Conservation (phyloP, 208 protist species). For the Trypanosoma cruzi region DNA sequence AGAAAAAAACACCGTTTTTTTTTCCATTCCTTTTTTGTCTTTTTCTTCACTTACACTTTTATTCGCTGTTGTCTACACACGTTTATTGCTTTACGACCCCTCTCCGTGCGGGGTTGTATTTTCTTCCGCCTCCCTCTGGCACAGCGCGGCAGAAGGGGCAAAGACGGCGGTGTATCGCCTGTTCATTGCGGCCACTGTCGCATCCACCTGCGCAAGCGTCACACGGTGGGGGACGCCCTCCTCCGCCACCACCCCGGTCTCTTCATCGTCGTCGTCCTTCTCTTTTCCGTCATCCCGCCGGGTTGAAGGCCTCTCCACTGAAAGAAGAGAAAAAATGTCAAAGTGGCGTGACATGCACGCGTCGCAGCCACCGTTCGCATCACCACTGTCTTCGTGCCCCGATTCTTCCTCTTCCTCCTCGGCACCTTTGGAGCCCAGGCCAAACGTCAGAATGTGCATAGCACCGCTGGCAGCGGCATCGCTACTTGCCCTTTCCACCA, state of each 20-base stretch:
- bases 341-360: conserved; percentile 27
- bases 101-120: neutral
- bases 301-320: conserved; percentile 6
- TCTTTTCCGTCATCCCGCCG: conserved; percentile 18
- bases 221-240: conserved; percentile 36
- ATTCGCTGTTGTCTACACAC: neutral
- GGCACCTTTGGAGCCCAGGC: conserved; percentile 3
- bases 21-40: neutral
- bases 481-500: conserved; percentile 69
- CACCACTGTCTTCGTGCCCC: neutral
- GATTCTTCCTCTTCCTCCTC: conserved; percentile 10
- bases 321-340: conserved; percentile 54
- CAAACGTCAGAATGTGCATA: conserved; percentile 67
- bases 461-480: conserved; percentile 65
- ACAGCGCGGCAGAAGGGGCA: neutral
- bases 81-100: neutral
- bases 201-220: conserved; percentile 42
- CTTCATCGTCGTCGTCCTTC: neutral
- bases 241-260: conserved; percentile 25
- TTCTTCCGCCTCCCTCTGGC: neutral
- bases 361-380: conserved; percentile 11
- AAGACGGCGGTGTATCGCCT: conserved; percentile 23
- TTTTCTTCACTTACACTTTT: conserved; percentile 1
- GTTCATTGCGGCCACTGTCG: conserved; percentile 44
- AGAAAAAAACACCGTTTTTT: neutral